Base-by-base conservation (phyloP, 2,329 filamentous ascomycete species). In the Arthrobotrys pseudoclavata region DNA sequence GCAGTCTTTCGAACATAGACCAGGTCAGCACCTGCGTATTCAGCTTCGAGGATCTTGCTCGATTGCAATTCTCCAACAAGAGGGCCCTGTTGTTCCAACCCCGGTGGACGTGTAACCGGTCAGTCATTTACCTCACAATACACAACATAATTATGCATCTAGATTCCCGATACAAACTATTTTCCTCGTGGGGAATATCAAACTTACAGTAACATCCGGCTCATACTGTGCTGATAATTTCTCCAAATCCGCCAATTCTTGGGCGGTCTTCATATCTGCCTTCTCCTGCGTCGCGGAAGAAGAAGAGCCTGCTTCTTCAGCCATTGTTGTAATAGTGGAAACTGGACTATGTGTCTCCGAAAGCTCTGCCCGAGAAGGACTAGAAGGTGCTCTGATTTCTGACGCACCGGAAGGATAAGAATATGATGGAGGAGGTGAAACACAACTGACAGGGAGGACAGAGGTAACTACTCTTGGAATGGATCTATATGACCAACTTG, bases 11-110 rank as follows among this genome's bases (percentile, higher is more conserved):
- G 89, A 62, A 94, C 90, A 83, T 93, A 97, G 79, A 92, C 86
- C 4, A 91, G 90, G 83, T 98, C 94, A 79, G 93, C 94, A 84
- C 92, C 91, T 78, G 93, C 92, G 85, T 97, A 98, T 83, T 97
- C 92, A 79, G 91, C 87, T 15, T 92, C 90, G 82, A 99, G 93
- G 80, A 87, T 89, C 80, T 90, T 88, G 84, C 91, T 96, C 63
- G 92, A 89, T 82, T 90, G 89, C 84, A 92, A 92, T 78, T 91
- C 88, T 81, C 93, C 92, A 80, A 98, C 91, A 61, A 94, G 87
- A 78, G 93, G 92, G 69, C 93, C 94, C 95, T 97, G 82, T 79
- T 60, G 53, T 50, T 6, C 5, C 24, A 29, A n/a, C 24, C 50
- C 31, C 4, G 18, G 7, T 6, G 29, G 9, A 20, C 5, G 29